phyloP scores from a whole-genome alignment of 306 rosid genomes.

The Luffa acutangula region DNA sequence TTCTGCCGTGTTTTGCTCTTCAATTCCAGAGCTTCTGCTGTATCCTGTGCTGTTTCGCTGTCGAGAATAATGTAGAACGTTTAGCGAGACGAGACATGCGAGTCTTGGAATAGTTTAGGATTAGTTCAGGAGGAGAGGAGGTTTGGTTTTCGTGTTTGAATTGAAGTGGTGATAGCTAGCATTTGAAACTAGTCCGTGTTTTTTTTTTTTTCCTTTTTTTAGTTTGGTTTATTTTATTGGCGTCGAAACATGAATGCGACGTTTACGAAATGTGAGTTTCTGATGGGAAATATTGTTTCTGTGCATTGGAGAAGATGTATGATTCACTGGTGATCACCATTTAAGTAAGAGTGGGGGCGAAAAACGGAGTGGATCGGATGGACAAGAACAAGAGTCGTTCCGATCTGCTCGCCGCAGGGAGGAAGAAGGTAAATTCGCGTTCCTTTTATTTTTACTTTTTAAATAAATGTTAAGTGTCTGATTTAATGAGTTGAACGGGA shows the following conservation, averaged over 20 bases:
- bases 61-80: neutral
- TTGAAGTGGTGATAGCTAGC: neutral
- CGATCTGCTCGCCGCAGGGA: slow-evolving; percentile 93
- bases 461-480: neutral
- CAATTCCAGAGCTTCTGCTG: neutral
- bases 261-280: neutral
- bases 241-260: neutral
- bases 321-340: slow-evolving; percentile 21
- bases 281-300: slow-evolving; percentile 5
- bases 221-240: neutral
- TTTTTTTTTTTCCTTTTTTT: neutral
- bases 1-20: neutral
- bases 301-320: slow-evolving; percentile 23
- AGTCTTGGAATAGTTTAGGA: neutral
- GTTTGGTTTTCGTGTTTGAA: neutral
- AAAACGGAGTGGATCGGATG: slow-evolving; percentile 66
- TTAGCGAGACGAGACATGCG: neutral
- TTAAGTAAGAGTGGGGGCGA: slow-evolving; percentile 28
- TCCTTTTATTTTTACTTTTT: neutral
- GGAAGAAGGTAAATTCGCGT: slow-evolving; percentile 42
- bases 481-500: neutral
- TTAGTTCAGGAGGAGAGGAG: neutral
- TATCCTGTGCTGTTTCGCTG: neutral
- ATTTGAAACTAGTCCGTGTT: neutral
- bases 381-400: slow-evolving; percentile 80